Conservation (phyloP, 148 eudicot species). For the Selenicereus undatus region DNA sequence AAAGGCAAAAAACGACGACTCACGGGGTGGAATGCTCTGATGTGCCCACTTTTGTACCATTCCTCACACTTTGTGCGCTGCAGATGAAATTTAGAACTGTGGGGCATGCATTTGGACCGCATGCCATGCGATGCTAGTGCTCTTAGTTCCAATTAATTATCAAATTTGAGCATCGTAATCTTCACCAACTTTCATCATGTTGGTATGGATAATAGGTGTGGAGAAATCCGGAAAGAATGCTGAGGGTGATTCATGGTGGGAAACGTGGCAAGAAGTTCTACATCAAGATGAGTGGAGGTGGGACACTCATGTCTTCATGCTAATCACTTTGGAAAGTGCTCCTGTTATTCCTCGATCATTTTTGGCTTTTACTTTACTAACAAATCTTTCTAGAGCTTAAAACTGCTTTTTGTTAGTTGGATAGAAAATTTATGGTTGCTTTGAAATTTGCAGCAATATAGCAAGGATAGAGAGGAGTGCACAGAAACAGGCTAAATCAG, state of each 20-base stretch:
- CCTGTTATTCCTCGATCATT: not conserved
- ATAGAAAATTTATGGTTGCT: conserved; percentile 2
- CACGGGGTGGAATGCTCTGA: too few relatives aligned
- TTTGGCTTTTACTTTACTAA: not conserved
- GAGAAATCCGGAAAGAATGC: conserved; percentile 96
- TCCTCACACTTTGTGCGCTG: too few relatives aligned
- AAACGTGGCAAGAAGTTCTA: conserved; percentile 98
- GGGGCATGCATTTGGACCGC: too few relatives aligned
- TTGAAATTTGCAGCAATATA: conserved; percentile 66
- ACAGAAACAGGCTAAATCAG: conserved; percentile 97
- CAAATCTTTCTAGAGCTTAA: not conserved
- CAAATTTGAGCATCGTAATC: not conserved
- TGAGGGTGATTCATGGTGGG: conserved; percentile 99
- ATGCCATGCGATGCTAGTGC: too few relatives aligned
- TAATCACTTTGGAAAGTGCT: not conserved
- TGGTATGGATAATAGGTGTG: conserved; percentile 47
- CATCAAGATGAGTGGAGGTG: conserved; percentile 99
- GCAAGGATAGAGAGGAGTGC: conserved; percentile 97
- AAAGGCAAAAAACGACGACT: too few relatives aligned
- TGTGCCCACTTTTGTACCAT: too few relatives aligned
- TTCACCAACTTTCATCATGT: conserved; percentile 3
- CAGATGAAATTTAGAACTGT: too few relatives aligned
- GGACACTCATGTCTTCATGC: conserved; percentile 3
- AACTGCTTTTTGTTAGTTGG: not conserved
- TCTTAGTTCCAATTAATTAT: not conserved